Conservation (phyloP, 2,329 filamentous ascomycete species). For the Neofusicoccum cordaticola region DNA sequence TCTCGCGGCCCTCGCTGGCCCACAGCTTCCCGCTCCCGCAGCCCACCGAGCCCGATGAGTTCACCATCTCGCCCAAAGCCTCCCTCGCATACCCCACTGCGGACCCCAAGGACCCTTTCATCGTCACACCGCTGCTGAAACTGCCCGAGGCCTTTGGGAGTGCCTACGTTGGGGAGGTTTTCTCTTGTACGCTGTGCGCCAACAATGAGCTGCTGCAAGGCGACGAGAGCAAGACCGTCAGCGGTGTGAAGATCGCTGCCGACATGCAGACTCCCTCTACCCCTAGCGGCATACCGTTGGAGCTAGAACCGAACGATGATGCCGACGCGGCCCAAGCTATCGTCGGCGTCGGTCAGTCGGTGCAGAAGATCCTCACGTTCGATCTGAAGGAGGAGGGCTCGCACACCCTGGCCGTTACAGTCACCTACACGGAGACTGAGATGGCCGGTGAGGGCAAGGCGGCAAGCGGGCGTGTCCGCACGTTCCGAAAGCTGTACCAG, state of each 20-base stretch:
- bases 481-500: constrained; percentile 93
- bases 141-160: constrained; percentile 89
- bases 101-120: constrained; percentile 50
- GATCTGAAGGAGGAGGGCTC: constrained; percentile 92
- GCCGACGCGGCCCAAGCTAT: constrained; percentile 26
- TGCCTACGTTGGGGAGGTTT: constrained; percentile 92
- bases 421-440: constrained; percentile 89
- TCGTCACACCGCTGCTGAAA: constrained; percentile 65
- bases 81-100: constrained; percentile 69
- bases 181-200: constrained; percentile 91
- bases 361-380: constrained; percentile 80
- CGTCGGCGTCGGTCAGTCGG: constrained; percentile 59
- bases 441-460: constrained; percentile 46
- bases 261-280: constrained; percentile 93
- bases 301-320: constrained; percentile 32
- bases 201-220: constrained; percentile 70
- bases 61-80: constrained; percentile 57
- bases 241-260: constrained; percentile 77
- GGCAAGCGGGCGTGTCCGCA: constrained; percentile 65
- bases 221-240: constrained; percentile 53
- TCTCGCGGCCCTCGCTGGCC: constrained; percentile 78
- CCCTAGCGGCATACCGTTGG: constrained; percentile 59
- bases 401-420: constrained; percentile 88
- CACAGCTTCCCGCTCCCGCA: constrained; percentile 64
- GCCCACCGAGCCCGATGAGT: constrained; percentile 43